These are phyloP conservation scores for Helicostylum pulchrum DNA, from an alignment of 192 early-diverging fungal species.

Conservation along the genomic window DNA sequence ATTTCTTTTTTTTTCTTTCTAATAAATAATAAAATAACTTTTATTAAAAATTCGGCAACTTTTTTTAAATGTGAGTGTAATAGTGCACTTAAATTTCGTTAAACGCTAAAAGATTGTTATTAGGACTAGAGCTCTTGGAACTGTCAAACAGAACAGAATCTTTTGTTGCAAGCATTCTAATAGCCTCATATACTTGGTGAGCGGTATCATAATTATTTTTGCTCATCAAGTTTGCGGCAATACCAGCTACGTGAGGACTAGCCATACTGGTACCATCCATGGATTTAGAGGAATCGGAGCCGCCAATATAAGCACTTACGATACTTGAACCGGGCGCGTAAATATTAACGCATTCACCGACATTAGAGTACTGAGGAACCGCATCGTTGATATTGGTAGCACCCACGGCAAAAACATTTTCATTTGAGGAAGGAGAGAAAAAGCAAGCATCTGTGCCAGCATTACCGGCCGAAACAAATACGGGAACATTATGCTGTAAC, in stretches of 20 bases:
- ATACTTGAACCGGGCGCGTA: conserved; percentile 61
- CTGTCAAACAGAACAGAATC: conserved; percentile 3
- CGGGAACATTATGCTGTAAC: conserved; percentile 35
- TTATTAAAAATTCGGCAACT: no score
- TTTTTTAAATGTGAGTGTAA: no score
- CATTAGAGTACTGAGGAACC: conserved; percentile 47
- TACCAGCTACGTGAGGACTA: conserved; percentile 45
- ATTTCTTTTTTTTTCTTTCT: no score
- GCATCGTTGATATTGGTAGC: conserved; percentile 40
- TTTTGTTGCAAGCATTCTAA: conserved; percentile 11
- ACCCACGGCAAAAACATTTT: conserved; percentile 43
- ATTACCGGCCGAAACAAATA: conserved; percentile 65
- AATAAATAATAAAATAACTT: no score
- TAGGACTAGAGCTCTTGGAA: neutral
- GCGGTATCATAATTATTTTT: conserved; percentile 21
- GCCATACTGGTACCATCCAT: conserved; percentile 57
- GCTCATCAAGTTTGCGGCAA: conserved; percentile 42
- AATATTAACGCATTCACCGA: conserved; percentile 57
- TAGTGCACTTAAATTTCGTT: neutral
- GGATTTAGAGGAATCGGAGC: conserved; percentile 18
- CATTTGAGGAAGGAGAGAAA: conserved; percentile 45
- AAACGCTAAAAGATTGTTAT: neutral
- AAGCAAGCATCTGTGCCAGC: conserved; percentile 52
- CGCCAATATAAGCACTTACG: conserved; percentile 36
- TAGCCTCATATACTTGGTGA: conserved; percentile 33